These are phyloP conservation scores for Auricularia cornea DNA, from an alignment of 768 basidiomycete species.

Conservation along the genomic window DNA sequence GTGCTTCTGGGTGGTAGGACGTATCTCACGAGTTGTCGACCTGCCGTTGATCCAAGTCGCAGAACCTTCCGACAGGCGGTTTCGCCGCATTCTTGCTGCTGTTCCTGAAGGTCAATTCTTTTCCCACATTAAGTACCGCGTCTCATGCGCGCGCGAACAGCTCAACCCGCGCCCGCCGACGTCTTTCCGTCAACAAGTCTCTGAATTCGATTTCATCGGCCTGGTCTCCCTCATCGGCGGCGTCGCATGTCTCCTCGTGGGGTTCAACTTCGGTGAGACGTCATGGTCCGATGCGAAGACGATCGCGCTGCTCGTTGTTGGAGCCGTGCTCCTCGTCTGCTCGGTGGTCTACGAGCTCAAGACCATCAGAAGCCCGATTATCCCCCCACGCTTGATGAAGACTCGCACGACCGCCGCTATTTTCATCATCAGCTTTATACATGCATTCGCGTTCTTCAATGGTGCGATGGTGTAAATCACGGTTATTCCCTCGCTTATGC, in stretches of 20 bases:
- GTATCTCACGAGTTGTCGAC: background rate
- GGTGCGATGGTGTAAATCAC: no score
- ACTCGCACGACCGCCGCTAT: conserved; percentile 31
- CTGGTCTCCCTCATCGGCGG: conserved; percentile 54
- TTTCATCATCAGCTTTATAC: conserved; percentile 27
- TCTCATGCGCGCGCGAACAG: background rate
- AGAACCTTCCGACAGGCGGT: conserved; percentile 25
- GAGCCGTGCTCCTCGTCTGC: conserved; percentile 41
- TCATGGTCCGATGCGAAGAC: conserved; percentile 54
- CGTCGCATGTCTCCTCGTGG: conserved; percentile 59
- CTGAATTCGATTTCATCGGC: conserved; percentile 66
- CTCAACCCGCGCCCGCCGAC: conserved; percentile 64
- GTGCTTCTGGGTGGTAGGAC: conserved; percentile 17
- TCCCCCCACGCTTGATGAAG: conserved; percentile 34
- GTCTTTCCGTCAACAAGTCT: conserved; percentile 47
- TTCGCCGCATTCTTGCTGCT: conserved; percentile 43
- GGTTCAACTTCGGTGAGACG: conserved; percentile 62
- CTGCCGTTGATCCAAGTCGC: no score
- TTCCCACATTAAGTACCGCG: no score
- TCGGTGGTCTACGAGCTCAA: conserved; percentile 50
- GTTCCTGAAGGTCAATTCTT: conserved; percentile 1
- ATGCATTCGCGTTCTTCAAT: conserved; percentile 26
- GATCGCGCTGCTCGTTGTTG: conserved; percentile 54
- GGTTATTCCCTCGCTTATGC: no score
- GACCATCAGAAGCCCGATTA: conserved; percentile 43